phyloP scores from a whole-genome alignment of 2,329 filamentous ascomycete genomes.

The Paradendryphiella salina region DNA sequence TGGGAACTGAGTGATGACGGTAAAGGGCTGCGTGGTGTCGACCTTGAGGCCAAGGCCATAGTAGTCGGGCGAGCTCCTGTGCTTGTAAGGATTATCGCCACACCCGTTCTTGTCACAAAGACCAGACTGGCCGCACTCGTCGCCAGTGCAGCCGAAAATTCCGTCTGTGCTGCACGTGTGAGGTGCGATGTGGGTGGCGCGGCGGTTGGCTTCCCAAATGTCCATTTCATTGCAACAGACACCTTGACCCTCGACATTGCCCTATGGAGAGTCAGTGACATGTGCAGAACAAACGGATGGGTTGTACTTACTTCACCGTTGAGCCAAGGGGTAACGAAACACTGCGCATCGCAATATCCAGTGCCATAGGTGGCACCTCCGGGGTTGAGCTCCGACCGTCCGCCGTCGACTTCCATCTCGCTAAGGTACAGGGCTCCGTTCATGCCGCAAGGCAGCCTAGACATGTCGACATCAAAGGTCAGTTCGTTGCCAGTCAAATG shows the following conservation, averaged over 20 bases:
- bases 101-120: constrained; percentile 46
- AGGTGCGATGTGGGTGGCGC: constrained; percentile 53
- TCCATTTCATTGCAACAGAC: constrained; percentile 61
- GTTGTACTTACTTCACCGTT: constrained; percentile 41
- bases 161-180: constrained; percentile 55
- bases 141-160: constrained; percentile 49
- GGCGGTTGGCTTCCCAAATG: constrained; percentile 59
- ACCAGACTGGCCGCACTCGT: constrained; percentile 45
- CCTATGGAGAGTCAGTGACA: constrained; percentile 46
- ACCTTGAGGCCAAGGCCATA: constrained; percentile 50
- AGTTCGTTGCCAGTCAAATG: constrained; percentile 69
- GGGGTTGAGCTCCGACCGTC: constrained; percentile 41
- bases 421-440: constrained; percentile 48
- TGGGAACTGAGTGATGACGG: constrained; percentile 69
- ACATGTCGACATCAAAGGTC: constrained; percentile 69
- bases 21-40: constrained; percentile 63
- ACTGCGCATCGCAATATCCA: constrained; percentile 58
- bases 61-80: constrained; percentile 28
- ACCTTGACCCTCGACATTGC: constrained; percentile 51
- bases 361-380: constrained; percentile 64
- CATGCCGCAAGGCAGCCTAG: constrained; percentile 49
- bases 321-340: constrained; percentile 48
- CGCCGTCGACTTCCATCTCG: constrained; percentile 46
- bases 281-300: constrained; percentile 20
- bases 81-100: constrained; percentile 41